Base-by-base conservation (phyloP, 495 filamentous ascomycete genomes). In the Penicillium cinerascens region DNA sequence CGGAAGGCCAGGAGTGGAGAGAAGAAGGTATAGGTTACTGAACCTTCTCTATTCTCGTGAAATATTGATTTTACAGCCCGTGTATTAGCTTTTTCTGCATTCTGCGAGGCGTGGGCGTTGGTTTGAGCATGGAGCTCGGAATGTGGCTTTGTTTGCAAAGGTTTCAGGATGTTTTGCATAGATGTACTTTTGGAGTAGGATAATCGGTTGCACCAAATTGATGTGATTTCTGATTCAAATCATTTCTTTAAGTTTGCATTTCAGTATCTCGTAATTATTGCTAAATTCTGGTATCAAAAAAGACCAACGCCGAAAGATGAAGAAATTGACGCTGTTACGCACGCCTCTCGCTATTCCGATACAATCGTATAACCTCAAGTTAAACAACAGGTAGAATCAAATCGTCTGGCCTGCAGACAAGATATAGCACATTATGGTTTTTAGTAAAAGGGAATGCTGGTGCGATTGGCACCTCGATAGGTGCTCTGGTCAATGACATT, bases 391-490 rank as follows among this genome's bases (percentile, higher is more conserved):
- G 20, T 17, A 56, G 45, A 53, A 52, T 7, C 33, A 54, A 49
- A 44, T 33, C 6, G 46, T 42, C 60, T 41, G 60, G 44, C 61
- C 61, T 43, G 61, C 61, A 64, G 61, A 64, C 58, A 29, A 38
- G 6, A 11, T n/a, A 13, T 8, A 6, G 37, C 2, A 47, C n/a
- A n/a, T 6, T 4, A 40, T 35, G 38, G 4, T 3, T 29, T 25
- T 51, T 49, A 71, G 38, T 62, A 55, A 25, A 61, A 66, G 49
- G 49, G 44, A 40, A 68, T 40, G 44, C 69, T 69, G 6, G 70
- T 74, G 16, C 72, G 62, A 47, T 68, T 67, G 4, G 65, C 57
- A 9, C 69, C 72, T 0, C 70, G 58, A 26, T 75, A 74, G 1
- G 65, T 71, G 44, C 58, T 63, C 35, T 49, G 53, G 35, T 69